phyloP scores from a whole-genome alignment of 371 early-diverging fungal species.

The Mucor mucedo region DNA sequence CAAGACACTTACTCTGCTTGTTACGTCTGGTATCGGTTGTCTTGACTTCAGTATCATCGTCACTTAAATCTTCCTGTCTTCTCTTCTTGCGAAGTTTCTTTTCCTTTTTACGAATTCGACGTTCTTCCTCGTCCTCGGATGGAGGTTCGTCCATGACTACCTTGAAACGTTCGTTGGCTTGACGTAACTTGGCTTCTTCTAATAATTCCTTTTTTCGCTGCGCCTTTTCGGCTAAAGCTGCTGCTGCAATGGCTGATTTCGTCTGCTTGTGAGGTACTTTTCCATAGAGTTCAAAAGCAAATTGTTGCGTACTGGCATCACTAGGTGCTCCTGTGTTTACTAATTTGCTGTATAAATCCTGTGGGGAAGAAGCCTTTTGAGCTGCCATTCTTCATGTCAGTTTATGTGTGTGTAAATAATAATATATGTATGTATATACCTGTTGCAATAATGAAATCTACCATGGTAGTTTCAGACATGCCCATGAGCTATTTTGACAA shows the following conservation, averaged over 20 bases:
- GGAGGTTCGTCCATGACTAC: slow-evolving; percentile 62
- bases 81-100: slow-evolving; percentile 63
- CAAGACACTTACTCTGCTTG: slow-evolving; percentile 36
- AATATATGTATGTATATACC: too few relatives aligned
- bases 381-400: slow-evolving; percentile 37
- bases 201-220: slow-evolving; percentile 57
- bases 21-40: slow-evolving; percentile 37
- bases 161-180: slow-evolving; percentile 64
- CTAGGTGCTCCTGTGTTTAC: slow-evolving; percentile 64
- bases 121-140: slow-evolving; percentile 33
- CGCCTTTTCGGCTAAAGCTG: slow-evolving; percentile 43
- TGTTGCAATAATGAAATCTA: slow-evolving; percentile 76
- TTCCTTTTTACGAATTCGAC: slow-evolving; percentile 44
- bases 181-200: slow-evolving; percentile 59
- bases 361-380: slow-evolving; percentile 63
- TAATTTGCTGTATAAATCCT: slow-evolving; percentile 57
- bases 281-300: slow-evolving; percentile 68
- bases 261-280: slow-evolving; percentile 60
- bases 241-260: slow-evolving; percentile 29
- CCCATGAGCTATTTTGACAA: slow-evolving; percentile 57
- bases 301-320: slow-evolving; percentile 55
- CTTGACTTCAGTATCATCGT: slow-evolving; percentile 58
- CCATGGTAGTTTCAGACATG: slow-evolving; percentile 71
- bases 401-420: too few relatives aligned
- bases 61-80: slow-evolving; percentile 56